Base-by-base conservation (phyloP, 2,329 filamentous ascomycete genomes). In the Arthrobotrys megalospora region DNA sequence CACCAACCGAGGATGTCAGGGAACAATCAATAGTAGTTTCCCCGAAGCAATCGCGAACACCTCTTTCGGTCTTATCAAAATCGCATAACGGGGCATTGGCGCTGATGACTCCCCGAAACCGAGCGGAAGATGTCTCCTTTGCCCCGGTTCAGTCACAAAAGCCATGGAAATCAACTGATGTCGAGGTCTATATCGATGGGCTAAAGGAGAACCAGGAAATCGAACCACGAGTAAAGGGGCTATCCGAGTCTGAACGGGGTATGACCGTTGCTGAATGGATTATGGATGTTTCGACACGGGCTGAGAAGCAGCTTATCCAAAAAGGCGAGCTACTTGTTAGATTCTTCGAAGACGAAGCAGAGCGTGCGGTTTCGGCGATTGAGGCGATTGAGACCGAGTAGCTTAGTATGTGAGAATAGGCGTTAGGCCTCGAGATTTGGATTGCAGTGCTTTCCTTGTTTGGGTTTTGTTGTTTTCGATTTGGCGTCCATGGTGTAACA, bases 201-300 rank as follows among this genome's bases (percentile, higher is more conserved):
- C 11, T 77, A 62, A 83, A 84, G 80, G 88, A 91, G 80, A 90
- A 89, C 69, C 84, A 85, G 0, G 85, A 84, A 79, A 82, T 86
- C 1, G 85, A 85, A 16, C 84, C 85, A 8, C 85, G 89, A 28
- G 90, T 89, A 11, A 87, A 87, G 0, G 88, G 88, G 12, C 85
- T 99, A 66, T 91, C 89, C 1, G 92, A 88, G 66, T 89, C 90
- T 0, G 96, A 98, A 86, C 94, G 92, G 86, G 87, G 88, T 43
- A 97, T 99, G 94, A 95, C 91, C 4, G 93, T 98, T 0, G 93
- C 97, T 84, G 91, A 97, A 84, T 99, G 95, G 93, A 92, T 99
- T 45, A 87, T 90, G 73, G 89, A 91, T 84, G 94, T 96, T 81
- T 96, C 96, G 0, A 88, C 88, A 78, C 87, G 91, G 83, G 93